Evolutionary conservation across 495 filamentous ascomycete genomes (phyloP), one percentile per base, ranked within the genome.

Genomic region (Aspergillus panamensis): DNA sequence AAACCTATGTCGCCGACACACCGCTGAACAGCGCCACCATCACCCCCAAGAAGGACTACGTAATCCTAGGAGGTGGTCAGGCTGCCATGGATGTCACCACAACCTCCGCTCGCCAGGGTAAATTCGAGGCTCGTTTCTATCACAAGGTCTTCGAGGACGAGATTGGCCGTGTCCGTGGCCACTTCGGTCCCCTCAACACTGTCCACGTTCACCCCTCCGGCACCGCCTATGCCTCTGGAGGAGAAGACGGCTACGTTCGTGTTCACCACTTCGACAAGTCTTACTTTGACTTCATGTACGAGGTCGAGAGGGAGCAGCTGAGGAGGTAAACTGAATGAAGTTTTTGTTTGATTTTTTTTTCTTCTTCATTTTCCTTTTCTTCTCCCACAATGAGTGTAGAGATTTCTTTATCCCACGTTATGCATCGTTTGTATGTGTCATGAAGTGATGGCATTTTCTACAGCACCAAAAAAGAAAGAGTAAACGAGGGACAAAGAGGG

Each of bases 21-120:
- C 92, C 94, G 13, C 85, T 98, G 57, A 97, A 97, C 83, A 91
- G 86, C 66, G 94, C 95, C 62, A 84, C 86, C 55, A 92, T 98
- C 58, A 96, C 92, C 33, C 84, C 89, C 10, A 92, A 92, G 75
- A 97, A 97, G 77, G 91, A 96, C 66, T 98, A 89, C 66, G 91
- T 97, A 43, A 94, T 98, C 68, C 87, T 98, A 19, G 94, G 94
- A 60, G 94, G 94, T 80, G 94, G 94, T 58, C 94, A 98, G 76
- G 94, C 93, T 55, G 94, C 94, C 65, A 96, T 96, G 90, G 94
- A 97, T 73, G 94, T 98, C 72, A 98, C 94, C n/a, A 95, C 89
- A 16, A 98, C 94, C 40, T 87, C 86, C 29, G 85, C 90, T 10
- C 83, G 94, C 48, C 94, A 97, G 75, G 94, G 94, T 73, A 97